Evolutionary conservation across 306 rosid genomes (phyloP).

Genomic region (Senna tora): DNA sequence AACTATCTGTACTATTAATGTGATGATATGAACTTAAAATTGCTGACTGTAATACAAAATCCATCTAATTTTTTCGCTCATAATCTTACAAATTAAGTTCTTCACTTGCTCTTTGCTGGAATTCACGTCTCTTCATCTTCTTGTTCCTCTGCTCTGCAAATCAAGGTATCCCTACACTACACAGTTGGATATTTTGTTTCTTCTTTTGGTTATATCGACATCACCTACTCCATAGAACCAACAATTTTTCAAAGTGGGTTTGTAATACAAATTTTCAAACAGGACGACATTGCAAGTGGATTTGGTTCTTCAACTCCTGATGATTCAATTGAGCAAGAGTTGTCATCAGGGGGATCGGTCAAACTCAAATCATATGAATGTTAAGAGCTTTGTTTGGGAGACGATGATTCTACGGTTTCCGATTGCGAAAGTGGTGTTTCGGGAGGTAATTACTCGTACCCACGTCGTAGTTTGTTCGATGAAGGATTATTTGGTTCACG

Average conservation of each 20-base stretch:
- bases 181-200: background rate
- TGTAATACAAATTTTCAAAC: background rate
- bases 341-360: constrained; percentile 11
- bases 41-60: too few relatives aligned
- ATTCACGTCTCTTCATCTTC: too few relatives aligned
- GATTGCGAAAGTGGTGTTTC: constrained; percentile 68
- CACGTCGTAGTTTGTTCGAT: background rate
- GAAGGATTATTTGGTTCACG: constrained; percentile 45
- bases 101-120: too few relatives aligned
- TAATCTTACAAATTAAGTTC: too few relatives aligned
- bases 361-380: background rate
- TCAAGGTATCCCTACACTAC: too few relatives aligned
- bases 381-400: background rate
- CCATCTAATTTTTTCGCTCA: too few relatives aligned
- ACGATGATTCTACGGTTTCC: constrained; percentile 51
- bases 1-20: too few relatives aligned
- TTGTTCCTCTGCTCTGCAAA: too few relatives aligned
- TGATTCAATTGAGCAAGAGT: background rate
- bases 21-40: too few relatives aligned
- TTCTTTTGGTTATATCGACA: background rate
- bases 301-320: background rate
- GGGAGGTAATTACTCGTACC: constrained; percentile 23
- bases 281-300: background rate
- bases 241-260: constrained; percentile 9
- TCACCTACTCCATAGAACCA: constrained; percentile 45